Evolutionary conservation across 2,329 filamentous ascomycete genomes (phyloP).

Genomic region (Cytospora paraplurivora): DNA sequence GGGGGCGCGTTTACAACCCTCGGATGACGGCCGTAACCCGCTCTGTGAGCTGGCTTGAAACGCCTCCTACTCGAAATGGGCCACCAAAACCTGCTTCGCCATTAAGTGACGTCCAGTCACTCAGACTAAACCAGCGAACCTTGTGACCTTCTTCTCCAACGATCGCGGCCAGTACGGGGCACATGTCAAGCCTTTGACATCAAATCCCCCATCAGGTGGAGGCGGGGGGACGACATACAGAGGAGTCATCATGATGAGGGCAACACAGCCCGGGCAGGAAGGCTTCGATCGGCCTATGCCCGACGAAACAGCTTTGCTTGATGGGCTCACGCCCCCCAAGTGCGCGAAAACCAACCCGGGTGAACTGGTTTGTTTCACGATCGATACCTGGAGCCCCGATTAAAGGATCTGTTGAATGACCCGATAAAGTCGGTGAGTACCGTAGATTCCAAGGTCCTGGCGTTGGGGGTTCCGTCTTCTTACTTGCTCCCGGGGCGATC

Average conservation of each 20-base stretch:
- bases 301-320: not conserved
- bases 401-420: constrained; percentile 2
- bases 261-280: not conserved
- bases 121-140: constrained; percentile 17
- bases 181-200: constrained; percentile 9
- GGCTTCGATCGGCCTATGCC: not conserved
- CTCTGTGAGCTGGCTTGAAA: constrained; percentile 20
- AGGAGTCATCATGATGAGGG: constrained; percentile 23
- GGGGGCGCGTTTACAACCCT: not conserved
- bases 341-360: constrained; percentile 3
- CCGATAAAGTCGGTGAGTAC: constrained; percentile 14
- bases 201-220: not conserved
- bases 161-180: not conserved
- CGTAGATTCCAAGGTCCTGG: constrained; percentile 12
- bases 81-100: constrained; percentile 19
- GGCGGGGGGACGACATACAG: not conserved
- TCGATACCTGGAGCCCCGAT: constrained; percentile 15
- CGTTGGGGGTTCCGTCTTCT: not conserved
- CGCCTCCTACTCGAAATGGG: not conserved
- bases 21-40: constrained; percentile 11
- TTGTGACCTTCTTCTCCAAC: constrained; percentile 12
- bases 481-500: constrained; percentile 14
- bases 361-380: constrained; percentile 20
- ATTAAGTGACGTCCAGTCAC: constrained; percentile 24
- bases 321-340: constrained; percentile 17